Base-by-base conservation (phyloP, 2,329 filamentous ascomycete genomes). In the Alternaria tenuissima region DNA sequence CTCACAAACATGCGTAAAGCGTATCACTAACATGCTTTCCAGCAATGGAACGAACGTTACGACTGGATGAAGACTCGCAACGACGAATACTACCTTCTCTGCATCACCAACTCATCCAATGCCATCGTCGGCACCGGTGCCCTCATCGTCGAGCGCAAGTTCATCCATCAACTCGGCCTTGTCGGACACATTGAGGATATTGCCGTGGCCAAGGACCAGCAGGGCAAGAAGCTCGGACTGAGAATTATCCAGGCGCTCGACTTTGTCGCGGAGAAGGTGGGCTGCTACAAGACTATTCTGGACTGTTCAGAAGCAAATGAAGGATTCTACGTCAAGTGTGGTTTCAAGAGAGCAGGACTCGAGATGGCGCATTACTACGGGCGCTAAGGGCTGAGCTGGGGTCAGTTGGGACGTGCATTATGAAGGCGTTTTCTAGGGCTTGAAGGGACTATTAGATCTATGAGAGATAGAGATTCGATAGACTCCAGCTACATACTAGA, bases 121-220 rank as follows among this genome's bases (percentile, higher is more conserved):
- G 84, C 85, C 64, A 88, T 98, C 52, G 95, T 98, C n/a, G 94
- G 92, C 26, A 97, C 93, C 0, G 95, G 95, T 2, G 91, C 91
- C 36, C 81, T 98, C 79, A 87, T 98, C 67, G 92, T 97, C 49
- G 95, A 99, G 87, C 88, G 91, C 81, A 98, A 98, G 82, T 95
- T 95, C 78, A 94, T 95, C 70, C 92, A 94, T 78, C 88, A 87
- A 69, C 86, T 95, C 44, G 92, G 92, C 52, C 82, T 90, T 22
- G 94, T 97, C 26, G 95, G 94, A 12, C 95, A 98, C 81, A 97
- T 98, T 80, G 95, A 98, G 80, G 95, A 99, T 78, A 97, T 99
- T 77, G 94, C 94, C 18, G 94, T 99, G 38, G 89, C 92, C 66
- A 93, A 94, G 81, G 92, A 96, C 72, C 93, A 98, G 82, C 95